Conservation (phyloP, 129 eudicot species). For the Tagetes erecta region DNA sequence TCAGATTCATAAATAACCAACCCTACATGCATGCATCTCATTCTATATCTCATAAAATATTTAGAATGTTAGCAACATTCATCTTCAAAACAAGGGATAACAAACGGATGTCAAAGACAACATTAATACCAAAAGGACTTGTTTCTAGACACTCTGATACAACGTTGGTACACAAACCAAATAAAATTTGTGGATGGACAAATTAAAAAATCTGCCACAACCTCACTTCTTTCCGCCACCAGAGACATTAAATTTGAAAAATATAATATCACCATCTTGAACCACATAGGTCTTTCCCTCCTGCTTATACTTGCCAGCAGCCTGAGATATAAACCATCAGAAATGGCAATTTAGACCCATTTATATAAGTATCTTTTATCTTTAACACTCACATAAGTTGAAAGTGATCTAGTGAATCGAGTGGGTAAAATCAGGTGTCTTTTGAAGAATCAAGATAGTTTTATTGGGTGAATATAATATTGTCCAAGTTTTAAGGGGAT, state of each 20-base stretch:
- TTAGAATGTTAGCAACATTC: conserved; percentile 18
- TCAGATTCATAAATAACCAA: not conserved
- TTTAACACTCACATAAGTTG: not conserved
- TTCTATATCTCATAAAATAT: conserved; percentile 20
- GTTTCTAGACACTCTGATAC: conserved; percentile 25
- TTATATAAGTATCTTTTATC: not conserved
- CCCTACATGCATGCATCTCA: conserved; percentile 20
- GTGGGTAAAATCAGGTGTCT: not conserved
- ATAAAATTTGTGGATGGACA: conserved; percentile 4
- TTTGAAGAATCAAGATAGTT: not conserved
- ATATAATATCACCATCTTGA: conserved; percentile 91
- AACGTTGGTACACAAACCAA: conserved; percentile 27
- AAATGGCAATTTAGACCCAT: not conserved
- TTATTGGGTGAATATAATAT: too few relatives aligned
- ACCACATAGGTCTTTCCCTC: conserved; percentile 95
- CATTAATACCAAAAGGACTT: conserved; percentile 23
- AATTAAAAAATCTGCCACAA: conserved; percentile 2
- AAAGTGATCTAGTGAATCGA: not conserved
- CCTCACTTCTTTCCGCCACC: conserved; percentile 94
- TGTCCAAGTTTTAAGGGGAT: too few relatives aligned
- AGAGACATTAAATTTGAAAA: conserved; percentile 92
- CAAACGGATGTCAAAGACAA: conserved; percentile 21
- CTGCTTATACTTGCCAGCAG: conserved; percentile 92
- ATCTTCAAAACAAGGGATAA: conserved; percentile 28
- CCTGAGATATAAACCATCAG: conserved; percentile 44